Evolutionary conservation across 192 early-diverging fungal species (phyloP).

Genomic region (Coemansia sp.): DNA sequence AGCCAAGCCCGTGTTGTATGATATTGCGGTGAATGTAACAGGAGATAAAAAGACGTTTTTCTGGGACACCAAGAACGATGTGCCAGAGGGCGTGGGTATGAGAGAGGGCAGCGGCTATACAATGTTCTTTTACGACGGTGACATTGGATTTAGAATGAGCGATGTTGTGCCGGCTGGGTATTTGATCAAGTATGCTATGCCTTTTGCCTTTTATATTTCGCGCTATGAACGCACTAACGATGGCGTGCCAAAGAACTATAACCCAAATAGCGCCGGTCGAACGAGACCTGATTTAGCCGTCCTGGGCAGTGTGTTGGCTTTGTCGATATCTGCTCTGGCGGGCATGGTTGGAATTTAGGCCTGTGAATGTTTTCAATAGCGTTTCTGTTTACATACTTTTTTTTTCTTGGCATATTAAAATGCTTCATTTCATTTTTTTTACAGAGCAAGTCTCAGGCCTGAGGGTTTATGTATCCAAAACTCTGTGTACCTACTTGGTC

Average conservation of each 20-base stretch:
- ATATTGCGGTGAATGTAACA: slow-evolving; percentile 46
- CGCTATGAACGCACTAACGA: slow-evolving; percentile 49
- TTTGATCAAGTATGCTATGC: slow-evolving; percentile 51
- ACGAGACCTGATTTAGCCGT: slow-evolving; percentile 6
- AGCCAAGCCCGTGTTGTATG: slow-evolving; percentile 42
- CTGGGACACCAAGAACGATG: slow-evolving; percentile 53
- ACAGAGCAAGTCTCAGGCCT: too few species aligned
- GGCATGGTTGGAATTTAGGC: too few species aligned
- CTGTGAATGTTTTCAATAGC: too few species aligned
- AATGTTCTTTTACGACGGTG: slow-evolving; percentile 51
- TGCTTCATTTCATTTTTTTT: too few species aligned
- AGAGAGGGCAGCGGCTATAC: slow-evolving; percentile 51
- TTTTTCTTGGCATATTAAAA: too few species aligned
- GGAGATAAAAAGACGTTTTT: slow-evolving; percentile 40
- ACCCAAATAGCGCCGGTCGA: slow-evolving; percentile 33
- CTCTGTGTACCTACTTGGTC: too few species aligned
- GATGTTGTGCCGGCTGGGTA: slow-evolving; percentile 48
- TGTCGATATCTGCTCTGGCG: too few species aligned
- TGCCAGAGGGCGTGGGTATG: slow-evolving; percentile 50
- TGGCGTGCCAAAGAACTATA: slow-evolving; percentile 46
- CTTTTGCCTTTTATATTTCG: slow-evolving; percentile 50
- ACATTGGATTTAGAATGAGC: slow-evolving; percentile 52
- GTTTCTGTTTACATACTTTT: too few species aligned
- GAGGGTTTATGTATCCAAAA: too few species aligned
- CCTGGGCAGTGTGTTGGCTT: too few species aligned